These are phyloP conservation scores for Syzygium jambos DNA, from an alignment of 345 rosid genomes.

Conservation along the genomic window DNA sequence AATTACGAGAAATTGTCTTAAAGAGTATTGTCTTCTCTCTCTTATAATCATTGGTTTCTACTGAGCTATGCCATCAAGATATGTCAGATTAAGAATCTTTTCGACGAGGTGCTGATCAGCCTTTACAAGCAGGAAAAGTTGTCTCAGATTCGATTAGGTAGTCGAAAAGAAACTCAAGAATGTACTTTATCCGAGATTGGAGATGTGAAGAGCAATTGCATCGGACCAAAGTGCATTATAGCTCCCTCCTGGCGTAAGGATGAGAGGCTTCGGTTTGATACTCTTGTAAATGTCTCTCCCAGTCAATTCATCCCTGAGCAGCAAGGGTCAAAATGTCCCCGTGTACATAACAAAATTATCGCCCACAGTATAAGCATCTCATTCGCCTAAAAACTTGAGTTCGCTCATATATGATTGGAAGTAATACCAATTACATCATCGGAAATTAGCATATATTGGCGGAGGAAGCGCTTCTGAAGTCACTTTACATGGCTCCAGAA, in stretches of 20 bases:
- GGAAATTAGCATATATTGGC: background rate
- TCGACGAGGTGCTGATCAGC: constrained; percentile 40
- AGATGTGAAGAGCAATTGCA: constrained; percentile 68
- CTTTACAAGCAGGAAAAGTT: constrained; percentile 15
- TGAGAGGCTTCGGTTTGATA: constrained; percentile 39
- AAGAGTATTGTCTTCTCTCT: background rate
- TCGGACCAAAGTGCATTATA: constrained; percentile 60
- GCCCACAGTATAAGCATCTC: background rate
- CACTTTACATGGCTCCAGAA: background rate
- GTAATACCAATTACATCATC: background rate
- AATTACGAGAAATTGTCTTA: background rate
- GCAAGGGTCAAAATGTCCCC: too few species aligned
- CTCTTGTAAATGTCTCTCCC: constrained; percentile 14
- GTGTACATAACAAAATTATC: too few species aligned
- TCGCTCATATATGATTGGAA: background rate
- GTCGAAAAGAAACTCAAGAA: background rate
- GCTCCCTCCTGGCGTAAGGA: constrained; percentile 81
- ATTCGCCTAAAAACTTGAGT: background rate
- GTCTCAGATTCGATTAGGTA: too few species aligned
- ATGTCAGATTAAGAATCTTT: constrained; percentile 21
- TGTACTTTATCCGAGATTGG: constrained; percentile 82
- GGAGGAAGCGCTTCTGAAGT: background rate
- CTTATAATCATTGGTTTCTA: background rate
- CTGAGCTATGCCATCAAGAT: background rate
- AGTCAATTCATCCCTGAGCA: too few species aligned